Percentiles rank a stretch among this genome's conserved stretches.
Conservation (phyloP, 2,329 filamentous ascomycete genomes). For the Paraphoma chrysanthemicola region DNA sequence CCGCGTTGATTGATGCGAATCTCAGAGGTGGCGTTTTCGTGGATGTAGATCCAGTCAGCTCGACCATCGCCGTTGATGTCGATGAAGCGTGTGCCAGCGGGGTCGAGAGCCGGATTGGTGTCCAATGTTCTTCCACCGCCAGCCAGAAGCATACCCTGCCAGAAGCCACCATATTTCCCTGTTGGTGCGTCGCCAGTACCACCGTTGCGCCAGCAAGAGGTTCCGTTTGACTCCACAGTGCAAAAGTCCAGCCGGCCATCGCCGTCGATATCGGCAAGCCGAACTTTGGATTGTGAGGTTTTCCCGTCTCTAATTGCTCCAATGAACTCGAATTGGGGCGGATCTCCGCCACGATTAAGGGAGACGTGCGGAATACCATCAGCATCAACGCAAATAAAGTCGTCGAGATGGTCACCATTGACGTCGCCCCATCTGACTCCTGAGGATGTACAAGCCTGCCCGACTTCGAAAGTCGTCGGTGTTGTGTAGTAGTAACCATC, state of each 20-base stretch:
- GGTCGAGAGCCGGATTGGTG: not conserved
- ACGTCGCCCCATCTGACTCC: constrained; percentile 29
- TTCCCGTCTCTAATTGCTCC: constrained; percentile 18
- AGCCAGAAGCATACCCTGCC: not conserved
- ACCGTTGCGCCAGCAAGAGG: constrained; percentile 45
- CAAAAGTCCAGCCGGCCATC: constrained; percentile 48
- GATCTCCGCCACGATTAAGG: constrained; percentile 30
- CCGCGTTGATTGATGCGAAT: constrained; percentile 28
- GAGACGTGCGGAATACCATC: constrained; percentile 24
- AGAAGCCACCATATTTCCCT: not conserved
- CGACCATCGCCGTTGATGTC: constrained; percentile 36
- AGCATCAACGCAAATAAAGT: constrained; percentile 34
- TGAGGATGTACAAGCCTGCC: constrained; percentile 2
- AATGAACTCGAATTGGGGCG: constrained; percentile 29
- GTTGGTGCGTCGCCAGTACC: constrained; percentile 24
- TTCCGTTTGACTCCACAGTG: constrained; percentile 26
- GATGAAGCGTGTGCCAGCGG: constrained; percentile 10
- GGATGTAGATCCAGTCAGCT: constrained; percentile 25
- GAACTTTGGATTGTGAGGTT: constrained; percentile 18
- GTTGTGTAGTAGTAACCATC: not conserved
- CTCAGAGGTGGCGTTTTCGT: constrained; percentile 6
- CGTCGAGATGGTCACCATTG: constrained; percentile 39
- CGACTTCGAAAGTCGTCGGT: not conserved
- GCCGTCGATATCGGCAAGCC: constrained; percentile 43
- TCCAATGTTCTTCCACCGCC: not conserved